Evolutionary conservation across 257 asterid species (phyloP), one percentile per base, ranked within the genome.

Genomic region (Ballota nigra): DNA sequence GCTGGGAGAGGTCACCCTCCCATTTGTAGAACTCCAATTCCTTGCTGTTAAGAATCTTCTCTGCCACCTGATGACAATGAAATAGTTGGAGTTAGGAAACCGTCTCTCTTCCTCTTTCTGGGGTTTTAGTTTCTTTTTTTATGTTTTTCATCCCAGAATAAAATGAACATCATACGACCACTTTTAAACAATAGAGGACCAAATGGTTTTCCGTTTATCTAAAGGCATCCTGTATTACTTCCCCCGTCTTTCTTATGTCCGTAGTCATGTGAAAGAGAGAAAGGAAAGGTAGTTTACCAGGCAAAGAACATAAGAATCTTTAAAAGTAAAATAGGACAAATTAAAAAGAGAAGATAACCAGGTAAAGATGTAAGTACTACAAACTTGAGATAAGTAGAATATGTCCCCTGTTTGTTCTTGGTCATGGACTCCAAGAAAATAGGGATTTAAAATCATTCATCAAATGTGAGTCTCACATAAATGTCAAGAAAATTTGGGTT

Each of bases 11-110:
- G 18, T 90, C 96, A 1, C 98, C 92, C 0, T 90, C 96, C 98
- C 98, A 93, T 75, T 87, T 88, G 85, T 93, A 93, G 83, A 93
- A 93, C 78, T 91, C 97, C 89, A 93, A 63, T 76, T 88, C 98
- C 84, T 86, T 80, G 69, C 88, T 85, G 26, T 85, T 49, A 1
- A 93, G 92, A 67, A 90, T 79, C 83, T 76, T 83, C 76, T 86
- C 89, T 12, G 97, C 92, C 4, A 93, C 98, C 97, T 92, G 77
- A 51, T 63, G 18, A 28, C 1, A 24, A 70, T 12, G n/a, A 24
- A 23, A 5, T 23, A 36, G 43, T 45, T 19, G 5, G 18, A 53
- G 10, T 56, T 19, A 38, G 43, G 38, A n/a, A 3, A 26, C 15
- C 12, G 38, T 33, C 4, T 67, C 22, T 5, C 4, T n/a, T 22